These are phyloP conservation scores for Eurotiales sp. DNA, from an alignment of 2,329 filamentous ascomycete species.

Conservation along the genomic window DNA sequence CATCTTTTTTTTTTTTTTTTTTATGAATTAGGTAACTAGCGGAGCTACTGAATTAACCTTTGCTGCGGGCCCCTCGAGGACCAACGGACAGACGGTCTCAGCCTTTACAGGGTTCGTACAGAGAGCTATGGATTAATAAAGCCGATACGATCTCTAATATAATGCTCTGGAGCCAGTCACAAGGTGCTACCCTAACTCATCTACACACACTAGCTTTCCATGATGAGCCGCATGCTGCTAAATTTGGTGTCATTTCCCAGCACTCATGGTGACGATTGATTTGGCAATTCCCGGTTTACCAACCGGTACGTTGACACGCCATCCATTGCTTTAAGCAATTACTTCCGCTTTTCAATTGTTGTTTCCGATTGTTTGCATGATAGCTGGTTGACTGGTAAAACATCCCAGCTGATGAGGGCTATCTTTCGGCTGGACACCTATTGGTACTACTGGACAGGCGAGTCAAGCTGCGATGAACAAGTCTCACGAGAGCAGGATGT, in stretches of 20 bases:
- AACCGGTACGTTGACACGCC: constrained; percentile 22
- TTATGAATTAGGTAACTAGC: no score
- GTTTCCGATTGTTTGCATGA: constrained; percentile 4
- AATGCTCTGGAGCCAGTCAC: constrained; percentile 23
- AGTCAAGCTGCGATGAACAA: no score
- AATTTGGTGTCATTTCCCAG: constrained; percentile 16
- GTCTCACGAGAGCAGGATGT: no score
- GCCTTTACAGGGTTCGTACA: no score
- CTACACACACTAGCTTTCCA: constrained; percentile 24
- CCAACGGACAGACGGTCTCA: no score
- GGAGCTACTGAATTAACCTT: no score
- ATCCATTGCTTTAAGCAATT: constrained; percentile 19
- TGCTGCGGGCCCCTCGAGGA: no score
- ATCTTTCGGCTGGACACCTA: constrained; percentile 28
- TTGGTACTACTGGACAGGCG: constrained; percentile 39
- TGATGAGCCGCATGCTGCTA: constrained; percentile 22
- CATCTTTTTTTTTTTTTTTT: no score
- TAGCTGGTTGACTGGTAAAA: background rate
- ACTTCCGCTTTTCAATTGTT: background rate
- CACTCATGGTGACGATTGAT: constrained; percentile 7
- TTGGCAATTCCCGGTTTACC: constrained; percentile 19
- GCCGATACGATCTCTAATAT: no score
- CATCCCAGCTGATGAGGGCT: constrained; percentile 18
- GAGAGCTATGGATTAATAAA: no score
- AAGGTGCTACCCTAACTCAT: constrained; percentile 21